Evolutionary conservation across 345 rosid species (phyloP).

Genomic region (Sisymbrium altissimum): DNA sequence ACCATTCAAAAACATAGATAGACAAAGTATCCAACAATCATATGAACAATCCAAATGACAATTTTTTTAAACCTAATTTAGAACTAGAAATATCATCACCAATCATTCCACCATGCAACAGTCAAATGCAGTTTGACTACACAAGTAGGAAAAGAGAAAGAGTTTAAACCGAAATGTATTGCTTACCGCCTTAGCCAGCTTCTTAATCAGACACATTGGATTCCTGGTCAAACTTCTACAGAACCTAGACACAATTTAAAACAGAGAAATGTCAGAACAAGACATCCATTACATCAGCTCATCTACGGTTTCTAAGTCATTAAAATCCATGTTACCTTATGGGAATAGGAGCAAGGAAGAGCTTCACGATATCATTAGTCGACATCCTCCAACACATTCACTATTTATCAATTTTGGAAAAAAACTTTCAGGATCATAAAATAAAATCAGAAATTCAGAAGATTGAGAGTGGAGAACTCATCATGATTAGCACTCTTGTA

Average conservation of each 20-base stretch:
- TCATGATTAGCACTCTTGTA: constrained; percentile 44
- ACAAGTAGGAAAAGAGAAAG: not conserved
- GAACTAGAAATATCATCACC: not conserved
- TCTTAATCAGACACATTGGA: constrained; percentile 83
- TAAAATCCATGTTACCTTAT: constrained; percentile 57
- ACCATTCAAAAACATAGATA: not conserved
- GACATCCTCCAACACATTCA: constrained; percentile 43
- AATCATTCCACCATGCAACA: not conserved
- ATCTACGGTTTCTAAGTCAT: not conserved
- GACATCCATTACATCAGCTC: not conserved
- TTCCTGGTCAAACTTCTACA: constrained; percentile 83
- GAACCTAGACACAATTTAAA: constrained; percentile 49
- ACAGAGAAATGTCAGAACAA: not conserved
- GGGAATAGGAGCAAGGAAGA: constrained; percentile 85
- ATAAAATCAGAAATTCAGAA: not conserved
- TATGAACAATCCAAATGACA: not conserved
- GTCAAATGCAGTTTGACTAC: not conserved
- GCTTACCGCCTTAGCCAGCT: constrained; percentile 76
- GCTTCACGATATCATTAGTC: constrained; percentile 92
- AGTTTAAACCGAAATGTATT: not conserved
- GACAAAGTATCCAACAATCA: not conserved
- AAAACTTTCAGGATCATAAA: not conserved
- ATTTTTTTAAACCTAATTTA: not conserved
- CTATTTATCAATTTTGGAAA: not conserved
- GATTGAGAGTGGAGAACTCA: not conserved